Conservation (phyloP, 2,329 filamentous ascomycete species). For the Fusarium sublunatum region DNA sequence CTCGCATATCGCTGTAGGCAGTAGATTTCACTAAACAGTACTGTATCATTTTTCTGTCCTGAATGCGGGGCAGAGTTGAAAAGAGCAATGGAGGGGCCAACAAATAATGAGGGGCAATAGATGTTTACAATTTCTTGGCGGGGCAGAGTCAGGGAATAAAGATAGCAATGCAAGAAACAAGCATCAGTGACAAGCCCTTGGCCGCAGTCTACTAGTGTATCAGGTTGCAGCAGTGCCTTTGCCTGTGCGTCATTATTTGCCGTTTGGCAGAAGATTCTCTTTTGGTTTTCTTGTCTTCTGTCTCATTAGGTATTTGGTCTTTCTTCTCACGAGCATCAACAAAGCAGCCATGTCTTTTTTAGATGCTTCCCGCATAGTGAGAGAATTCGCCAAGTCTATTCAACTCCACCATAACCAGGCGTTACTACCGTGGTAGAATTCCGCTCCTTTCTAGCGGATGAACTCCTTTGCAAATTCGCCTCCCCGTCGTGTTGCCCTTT, state of each 20-base stretch:
- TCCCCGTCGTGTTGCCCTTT: slow-evolving; percentile 12
- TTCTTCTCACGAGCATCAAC: slow-evolving; percentile 30
- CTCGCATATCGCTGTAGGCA: slow-evolving; percentile 25
- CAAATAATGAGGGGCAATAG: slow-evolving; percentile 39
- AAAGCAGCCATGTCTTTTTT: slow-evolving; percentile 20
- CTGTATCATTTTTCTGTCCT: slow-evolving; percentile 8
- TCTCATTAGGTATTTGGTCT: slow-evolving; percentile 15
- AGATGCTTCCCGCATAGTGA: slow-evolving; percentile 29
- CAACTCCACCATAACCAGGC: slow-evolving; percentile 28
- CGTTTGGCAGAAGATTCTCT: slow-evolving; percentile 13
- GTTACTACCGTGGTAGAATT: slow-evolving; percentile 23
- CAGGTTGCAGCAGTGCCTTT: slow-evolving; percentile 38
- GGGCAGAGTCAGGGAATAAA: slow-evolving; percentile 33
- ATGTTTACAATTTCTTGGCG: slow-evolving; percentile 37
- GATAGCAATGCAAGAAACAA: slow-evolving; percentile 26
- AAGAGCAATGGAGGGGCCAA: slow-evolving; percentile 41
- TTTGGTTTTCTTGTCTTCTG: slow-evolving; percentile 8
- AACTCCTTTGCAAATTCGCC: slow-evolving; percentile 29
- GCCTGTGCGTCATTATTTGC: slow-evolving; percentile 39
- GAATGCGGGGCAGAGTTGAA: slow-evolving; percentile 40
- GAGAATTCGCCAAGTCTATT: slow-evolving; percentile 39
- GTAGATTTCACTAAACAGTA: slow-evolving; percentile 13
- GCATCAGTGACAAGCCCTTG: slow-evolving; percentile 36
- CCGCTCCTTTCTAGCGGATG: slow-evolving; percentile 27
- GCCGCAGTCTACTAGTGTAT: slow-evolving; percentile 26